Evolutionary conservation across 164 flowering plant species (phyloP).

Genomic region (Stephania cephalantha): DNA sequence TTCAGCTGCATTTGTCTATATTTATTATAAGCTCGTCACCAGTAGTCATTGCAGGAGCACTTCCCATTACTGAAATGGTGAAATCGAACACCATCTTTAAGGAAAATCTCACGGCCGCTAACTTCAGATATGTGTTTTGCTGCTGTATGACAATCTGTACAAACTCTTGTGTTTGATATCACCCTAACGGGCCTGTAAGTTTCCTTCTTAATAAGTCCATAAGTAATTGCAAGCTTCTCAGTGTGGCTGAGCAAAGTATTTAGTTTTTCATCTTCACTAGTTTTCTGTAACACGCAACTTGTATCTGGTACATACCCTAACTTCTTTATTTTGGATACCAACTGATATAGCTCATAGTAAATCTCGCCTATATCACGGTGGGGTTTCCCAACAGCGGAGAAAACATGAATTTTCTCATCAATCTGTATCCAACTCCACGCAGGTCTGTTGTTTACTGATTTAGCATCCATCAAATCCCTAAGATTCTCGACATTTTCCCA

Average conservation of each 20-base stretch:
- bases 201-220: constrained; percentile 42
- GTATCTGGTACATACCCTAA: constrained; percentile 52
- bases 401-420: constrained; percentile 35
- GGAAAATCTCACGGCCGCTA: constrained; percentile 34
- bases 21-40: constrained; percentile 19
- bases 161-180: constrained; percentile 49
- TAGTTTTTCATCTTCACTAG: constrained; percentile 44
- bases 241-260: constrained; percentile 44
- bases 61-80: constrained; percentile 56
- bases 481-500: constrained; percentile 48
- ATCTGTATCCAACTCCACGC: constrained; percentile 63
- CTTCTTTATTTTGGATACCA: constrained; percentile 46
- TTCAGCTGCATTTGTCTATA: too few relatives aligned
- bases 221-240: constrained; percentile 63
- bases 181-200: constrained; percentile 36
- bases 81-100: constrained; percentile 51
- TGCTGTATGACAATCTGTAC: constrained; percentile 55
- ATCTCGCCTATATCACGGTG: constrained; percentile 54
- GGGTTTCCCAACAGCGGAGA: constrained; percentile 31
- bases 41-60: constrained; percentile 59
- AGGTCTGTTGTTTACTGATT: constrained; percentile 26
- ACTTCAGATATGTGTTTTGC: constrained; percentile 50
- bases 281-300: constrained; percentile 40
- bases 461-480: constrained; percentile 30
- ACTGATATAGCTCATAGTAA: constrained; percentile 48